A percentile compares a stretch with the other conserved stretches of the same genome.
Evolutionary conservation across 2,329 filamentous ascomycete genomes (phyloP).

Genomic region (Aspergillus neoniger): DNA sequence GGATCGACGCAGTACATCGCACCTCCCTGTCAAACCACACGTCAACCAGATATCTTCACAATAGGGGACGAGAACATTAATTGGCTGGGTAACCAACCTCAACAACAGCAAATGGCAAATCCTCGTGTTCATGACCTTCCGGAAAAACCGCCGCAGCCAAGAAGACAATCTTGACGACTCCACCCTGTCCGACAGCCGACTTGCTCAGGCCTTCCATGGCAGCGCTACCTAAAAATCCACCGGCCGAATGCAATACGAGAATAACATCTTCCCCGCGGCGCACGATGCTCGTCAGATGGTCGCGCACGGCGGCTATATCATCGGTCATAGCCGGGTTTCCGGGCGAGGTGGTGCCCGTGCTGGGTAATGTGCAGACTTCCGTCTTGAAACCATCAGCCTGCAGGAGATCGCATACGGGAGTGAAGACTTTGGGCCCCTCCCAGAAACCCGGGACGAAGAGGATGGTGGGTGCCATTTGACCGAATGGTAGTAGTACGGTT

Average conservation of each 20-base stretch:
- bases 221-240: neutral
- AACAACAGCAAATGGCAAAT: slow-evolving; percentile 3
- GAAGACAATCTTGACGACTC: slow-evolving; percentile 6
- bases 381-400: neutral
- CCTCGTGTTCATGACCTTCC: neutral
- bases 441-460: slow-evolving; percentile 11
- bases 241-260: neutral
- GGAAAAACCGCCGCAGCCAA: slow-evolving; percentile 5
- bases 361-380: neutral
- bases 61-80: neutral
- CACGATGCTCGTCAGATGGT: neutral
- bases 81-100: neutral
- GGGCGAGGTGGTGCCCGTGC: slow-evolving; percentile 5
- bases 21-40: neutral
- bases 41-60: too few relatives aligned
- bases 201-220: slow-evolving; percentile 1
- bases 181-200: neutral
- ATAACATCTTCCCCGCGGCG: neutral
- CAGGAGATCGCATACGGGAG: neutral
- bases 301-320: slow-evolving; percentile 3
- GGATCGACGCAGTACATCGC: neutral
- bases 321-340: slow-evolving; percentile 9
- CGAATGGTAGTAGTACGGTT: too few relatives aligned
- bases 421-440: slow-evolving; percentile 2
- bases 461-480: slow-evolving; percentile 3